Conservation (phyloP, 805 yeast species). For the Candida morakotiae region DNA sequence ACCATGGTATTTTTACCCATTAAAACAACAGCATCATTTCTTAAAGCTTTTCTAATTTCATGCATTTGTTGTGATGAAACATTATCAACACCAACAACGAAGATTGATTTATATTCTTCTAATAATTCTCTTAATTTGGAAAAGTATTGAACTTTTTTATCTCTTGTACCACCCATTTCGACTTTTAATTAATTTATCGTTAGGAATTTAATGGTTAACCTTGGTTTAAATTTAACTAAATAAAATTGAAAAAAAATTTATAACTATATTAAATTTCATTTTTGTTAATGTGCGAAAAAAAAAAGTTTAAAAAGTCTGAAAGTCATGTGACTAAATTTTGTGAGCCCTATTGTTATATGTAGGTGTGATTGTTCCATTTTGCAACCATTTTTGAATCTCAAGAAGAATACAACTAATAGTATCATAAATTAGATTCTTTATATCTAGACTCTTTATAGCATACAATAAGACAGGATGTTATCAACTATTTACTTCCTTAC, state of each 20-base stretch:
- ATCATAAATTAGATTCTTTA: too few relatives aligned
- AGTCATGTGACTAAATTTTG: too few relatives aligned
- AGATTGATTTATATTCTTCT: constrained; percentile 96
- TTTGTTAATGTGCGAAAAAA: constrained; percentile 1
- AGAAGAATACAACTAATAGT: too few relatives aligned
- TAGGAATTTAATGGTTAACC: constrained; percentile 91
- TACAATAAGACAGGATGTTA: too few relatives aligned
- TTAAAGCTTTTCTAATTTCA: constrained; percentile 95
- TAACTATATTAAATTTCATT: neutral
- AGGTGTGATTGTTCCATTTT: too few relatives aligned
- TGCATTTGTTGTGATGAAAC: constrained; percentile 99
- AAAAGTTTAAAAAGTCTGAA: too few relatives aligned
- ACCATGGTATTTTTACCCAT: constrained; percentile 99
- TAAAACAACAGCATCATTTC: constrained; percentile 91
- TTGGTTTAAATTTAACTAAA: too few relatives aligned
- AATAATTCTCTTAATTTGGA: constrained; percentile 89
- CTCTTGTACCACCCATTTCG: constrained; percentile 99
- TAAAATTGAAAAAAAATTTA: neutral
- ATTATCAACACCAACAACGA: constrained; percentile 99
- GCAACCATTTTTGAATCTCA: too few relatives aligned
- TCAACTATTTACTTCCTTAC: too few relatives aligned
- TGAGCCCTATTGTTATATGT: too few relatives aligned
- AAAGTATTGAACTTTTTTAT: constrained; percentile 94
- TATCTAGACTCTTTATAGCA: too few relatives aligned
- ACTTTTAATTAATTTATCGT: constrained; percentile 61